These are phyloP conservation scores for Adansonia rubrostipa DNA, from an alignment of 441 rosid species.

Conservation along the genomic window DNA sequence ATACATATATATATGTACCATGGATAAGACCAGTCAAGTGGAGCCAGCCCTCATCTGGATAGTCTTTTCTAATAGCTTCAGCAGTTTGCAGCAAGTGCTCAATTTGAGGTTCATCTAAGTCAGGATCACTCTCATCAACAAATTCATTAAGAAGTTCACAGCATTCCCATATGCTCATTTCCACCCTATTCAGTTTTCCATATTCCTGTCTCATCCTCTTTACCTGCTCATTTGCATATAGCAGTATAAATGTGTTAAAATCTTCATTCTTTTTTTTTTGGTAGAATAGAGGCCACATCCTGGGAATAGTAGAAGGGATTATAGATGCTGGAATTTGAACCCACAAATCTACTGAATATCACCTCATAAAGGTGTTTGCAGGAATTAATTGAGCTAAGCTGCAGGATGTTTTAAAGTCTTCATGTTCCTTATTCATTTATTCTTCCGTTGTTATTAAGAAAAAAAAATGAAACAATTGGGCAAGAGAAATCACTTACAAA, in stretches of 20 bases:
- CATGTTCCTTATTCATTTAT: not conserved
- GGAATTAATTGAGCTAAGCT: too few relatives aligned
- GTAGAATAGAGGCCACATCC: too few relatives aligned
- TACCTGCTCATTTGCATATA: conserved; percentile 43
- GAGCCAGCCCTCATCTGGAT: conserved; percentile 84
- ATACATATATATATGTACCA: conserved; percentile 42
- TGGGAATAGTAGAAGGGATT: too few relatives aligned
- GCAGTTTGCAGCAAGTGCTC: conserved; percentile 90
- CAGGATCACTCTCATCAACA: conserved; percentile 90
- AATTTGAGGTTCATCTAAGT: conserved; percentile 87
- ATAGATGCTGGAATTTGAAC: too few relatives aligned
- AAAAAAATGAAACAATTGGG: not conserved
- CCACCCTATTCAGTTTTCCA: conserved; percentile 59
- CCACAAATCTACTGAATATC: too few relatives aligned
- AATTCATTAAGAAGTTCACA: conserved; percentile 83
- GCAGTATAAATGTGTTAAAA: too few relatives aligned
- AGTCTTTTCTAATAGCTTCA: conserved; percentile 81
- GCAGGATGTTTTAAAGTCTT: too few relatives aligned
- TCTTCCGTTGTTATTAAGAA: not conserved
- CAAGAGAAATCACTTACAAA: conserved; percentile 48
- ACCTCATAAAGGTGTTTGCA: too few relatives aligned
- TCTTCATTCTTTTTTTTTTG: too few relatives aligned
- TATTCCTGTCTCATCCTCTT: conserved; percentile 67
- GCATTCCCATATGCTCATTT: conserved; percentile 94
- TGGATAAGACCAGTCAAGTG: conserved; percentile 89